phyloP scores from a whole-genome alignment of 306 rosid species.

The Carpinus fangiana region DNA sequence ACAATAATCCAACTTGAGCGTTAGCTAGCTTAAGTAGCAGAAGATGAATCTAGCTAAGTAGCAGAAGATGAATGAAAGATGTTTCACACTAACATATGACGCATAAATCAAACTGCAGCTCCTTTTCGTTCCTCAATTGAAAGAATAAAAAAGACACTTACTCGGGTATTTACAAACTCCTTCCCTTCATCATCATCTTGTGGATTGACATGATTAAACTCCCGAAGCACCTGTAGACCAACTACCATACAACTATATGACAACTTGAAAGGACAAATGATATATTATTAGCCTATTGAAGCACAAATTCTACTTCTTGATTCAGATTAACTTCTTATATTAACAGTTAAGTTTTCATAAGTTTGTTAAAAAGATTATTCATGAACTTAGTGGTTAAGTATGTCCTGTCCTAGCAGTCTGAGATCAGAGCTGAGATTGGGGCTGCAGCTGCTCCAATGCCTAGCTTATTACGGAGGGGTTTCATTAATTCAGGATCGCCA shows the following conservation, averaged over 20 bases:
- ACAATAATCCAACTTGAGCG: constrained; percentile 10
- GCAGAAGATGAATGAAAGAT: not conserved
- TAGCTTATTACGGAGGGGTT: too few relatives aligned
- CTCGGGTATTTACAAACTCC: constrained; percentile 73
- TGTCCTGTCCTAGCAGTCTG: too few relatives aligned
- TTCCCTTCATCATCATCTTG: constrained; percentile 97
- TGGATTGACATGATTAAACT: constrained; percentile 97
- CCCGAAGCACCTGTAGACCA: constrained; percentile 78
- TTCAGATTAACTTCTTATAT: not conserved
- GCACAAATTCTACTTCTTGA: not conserved
- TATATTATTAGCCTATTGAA: not conserved
- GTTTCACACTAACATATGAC: not conserved
- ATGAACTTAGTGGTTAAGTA: not conserved
- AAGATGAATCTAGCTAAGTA: not conserved
- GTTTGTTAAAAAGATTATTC: not conserved
- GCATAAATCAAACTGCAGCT: not conserved
- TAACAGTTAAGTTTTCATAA: not conserved
- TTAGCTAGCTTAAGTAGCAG: constrained; percentile 3
- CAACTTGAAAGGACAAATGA: constrained; percentile 12
- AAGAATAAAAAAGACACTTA: constrained; percentile 30
- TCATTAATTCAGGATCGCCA: too few relatives aligned
- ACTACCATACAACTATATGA: constrained; percentile 37
- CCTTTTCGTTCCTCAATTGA: constrained; percentile 1
- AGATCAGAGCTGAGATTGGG: too few relatives aligned
- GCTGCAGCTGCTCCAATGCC: too few relatives aligned